phyloP scores from a whole-genome alignment of 140 eudicot species.

The Eryngium alpinum region DNA sequence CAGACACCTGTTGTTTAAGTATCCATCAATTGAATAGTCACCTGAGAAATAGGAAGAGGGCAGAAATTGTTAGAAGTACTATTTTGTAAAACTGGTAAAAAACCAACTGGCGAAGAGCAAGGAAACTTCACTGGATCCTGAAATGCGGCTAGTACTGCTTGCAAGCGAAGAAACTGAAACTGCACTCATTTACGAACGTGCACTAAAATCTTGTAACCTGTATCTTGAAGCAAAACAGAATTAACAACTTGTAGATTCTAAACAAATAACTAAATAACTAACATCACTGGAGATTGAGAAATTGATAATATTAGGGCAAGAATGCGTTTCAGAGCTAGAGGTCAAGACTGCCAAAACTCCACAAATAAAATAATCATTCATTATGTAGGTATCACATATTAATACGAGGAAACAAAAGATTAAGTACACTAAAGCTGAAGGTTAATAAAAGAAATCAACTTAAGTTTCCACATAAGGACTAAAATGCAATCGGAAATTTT shows the following conservation, averaged over 20 bases:
- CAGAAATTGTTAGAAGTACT: background rate
- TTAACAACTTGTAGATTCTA: background rate
- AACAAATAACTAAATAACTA: background rate
- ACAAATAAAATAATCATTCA: background rate
- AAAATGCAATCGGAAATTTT: background rate
- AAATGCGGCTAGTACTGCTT: conserved; percentile 18
- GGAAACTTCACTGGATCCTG: conserved; percentile 28
- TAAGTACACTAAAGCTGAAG: background rate
- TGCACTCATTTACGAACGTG: conserved; percentile 23
- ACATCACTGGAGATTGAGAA: background rate
- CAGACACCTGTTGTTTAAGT: conserved; percentile 27
- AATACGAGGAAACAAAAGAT: background rate
- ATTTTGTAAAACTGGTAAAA: background rate
- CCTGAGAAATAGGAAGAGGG: conserved; percentile 28
- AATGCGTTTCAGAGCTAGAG: background rate
- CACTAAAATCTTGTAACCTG: conserved; percentile 1
- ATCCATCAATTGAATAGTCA: conserved; percentile 36
- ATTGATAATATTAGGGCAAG: background rate
- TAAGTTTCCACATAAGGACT: background rate
- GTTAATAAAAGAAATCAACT: background rate
- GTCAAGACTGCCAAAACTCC: background rate
- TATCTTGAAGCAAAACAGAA: background rate
- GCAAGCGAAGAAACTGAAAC: conserved; percentile 28
- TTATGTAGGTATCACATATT: background rate
- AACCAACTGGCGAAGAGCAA: background rate